Conservation (phyloP, 2,329 filamentous ascomycete genomes). For the Trichoderma simmonsii region DNA sequence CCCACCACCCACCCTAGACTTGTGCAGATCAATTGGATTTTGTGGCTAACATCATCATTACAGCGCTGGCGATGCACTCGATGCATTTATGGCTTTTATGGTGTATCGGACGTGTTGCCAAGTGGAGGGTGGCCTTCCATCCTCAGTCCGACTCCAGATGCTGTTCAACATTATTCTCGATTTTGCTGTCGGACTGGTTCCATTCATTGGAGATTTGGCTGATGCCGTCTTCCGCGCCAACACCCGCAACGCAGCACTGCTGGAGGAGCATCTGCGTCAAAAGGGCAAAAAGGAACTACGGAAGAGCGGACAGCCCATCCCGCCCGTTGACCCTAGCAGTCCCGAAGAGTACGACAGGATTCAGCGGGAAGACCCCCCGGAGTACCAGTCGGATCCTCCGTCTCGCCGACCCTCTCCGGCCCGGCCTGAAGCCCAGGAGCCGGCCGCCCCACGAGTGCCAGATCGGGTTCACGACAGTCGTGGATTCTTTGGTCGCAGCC, state of each 20-base stretch:
- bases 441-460: conserved; percentile 26
- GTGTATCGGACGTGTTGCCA: conserved; percentile 70
- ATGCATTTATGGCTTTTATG: conserved; percentile 70
- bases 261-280: conserved; percentile 66
- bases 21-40: background rate
- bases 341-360: conserved; percentile 49
- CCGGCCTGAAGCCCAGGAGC: conserved; percentile 17
- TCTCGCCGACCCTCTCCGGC: conserved; percentile 25
- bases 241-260: conserved; percentile 68
- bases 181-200: conserved; percentile 70
- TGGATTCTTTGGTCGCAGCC: conserved; percentile 28
- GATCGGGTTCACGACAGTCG: conserved; percentile 28
- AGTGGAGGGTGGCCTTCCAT: conserved; percentile 73
- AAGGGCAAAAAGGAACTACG: conserved; percentile 60
- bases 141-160: conserved; percentile 65
- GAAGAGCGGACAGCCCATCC: conserved; percentile 44
- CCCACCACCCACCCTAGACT: background rate
- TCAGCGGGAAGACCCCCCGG: conserved; percentile 28
- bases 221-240: conserved; percentile 74
- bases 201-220: conserved; percentile 70
- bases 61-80: conserved; percentile 71
- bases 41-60: background rate
- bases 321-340: conserved; percentile 50
- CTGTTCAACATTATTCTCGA: conserved; percentile 74
- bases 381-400: conserved; percentile 28